phyloP scores from a whole-genome alignment of 495 filamentous ascomycete genomes.

The Pyrenopolyporus hunteri region DNA sequence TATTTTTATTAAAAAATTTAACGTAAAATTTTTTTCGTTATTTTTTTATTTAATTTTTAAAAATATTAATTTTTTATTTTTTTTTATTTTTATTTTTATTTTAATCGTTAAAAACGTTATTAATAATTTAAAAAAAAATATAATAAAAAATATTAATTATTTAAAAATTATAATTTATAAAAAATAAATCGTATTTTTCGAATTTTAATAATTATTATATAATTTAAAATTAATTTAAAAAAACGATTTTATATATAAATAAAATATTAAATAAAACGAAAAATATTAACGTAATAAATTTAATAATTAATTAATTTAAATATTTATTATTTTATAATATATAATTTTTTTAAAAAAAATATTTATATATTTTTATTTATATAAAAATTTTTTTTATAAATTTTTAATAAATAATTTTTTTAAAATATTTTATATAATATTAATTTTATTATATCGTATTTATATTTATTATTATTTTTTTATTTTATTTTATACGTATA shows the following conservation, averaged over 20 bases:
- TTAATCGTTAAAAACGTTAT: too few relatives aligned
- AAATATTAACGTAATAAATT: not conserved
- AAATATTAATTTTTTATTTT: too few relatives aligned
- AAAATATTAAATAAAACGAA: not conserved
- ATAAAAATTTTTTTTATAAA: not conserved
- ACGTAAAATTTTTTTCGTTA: too few relatives aligned
- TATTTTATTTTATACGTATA: not conserved
- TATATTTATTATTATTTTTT: not conserved
- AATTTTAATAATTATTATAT: not conserved
- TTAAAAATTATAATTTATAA: too few relatives aligned
- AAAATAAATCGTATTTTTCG: not conserved
- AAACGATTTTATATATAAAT: not conserved
- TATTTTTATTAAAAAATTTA: too few relatives aligned
- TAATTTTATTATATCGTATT: too few relatives aligned
- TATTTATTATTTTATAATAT: not conserved
- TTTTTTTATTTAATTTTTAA: too few relatives aligned
- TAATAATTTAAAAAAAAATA: too few relatives aligned
- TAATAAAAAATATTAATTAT: too few relatives aligned
- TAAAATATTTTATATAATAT: not conserved
- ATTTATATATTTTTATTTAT: not conserved
- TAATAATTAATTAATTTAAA: not conserved
- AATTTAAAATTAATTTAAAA: not conserved
- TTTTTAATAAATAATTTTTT: not conserved
- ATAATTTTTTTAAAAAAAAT: not conserved
- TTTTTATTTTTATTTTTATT: too few relatives aligned